Percentiles rank a stretch among this genome's conserved stretches.
Evolutionary conservation across 306 rosid genomes (phyloP).

Genomic region (Acmispon strigosus): DNA sequence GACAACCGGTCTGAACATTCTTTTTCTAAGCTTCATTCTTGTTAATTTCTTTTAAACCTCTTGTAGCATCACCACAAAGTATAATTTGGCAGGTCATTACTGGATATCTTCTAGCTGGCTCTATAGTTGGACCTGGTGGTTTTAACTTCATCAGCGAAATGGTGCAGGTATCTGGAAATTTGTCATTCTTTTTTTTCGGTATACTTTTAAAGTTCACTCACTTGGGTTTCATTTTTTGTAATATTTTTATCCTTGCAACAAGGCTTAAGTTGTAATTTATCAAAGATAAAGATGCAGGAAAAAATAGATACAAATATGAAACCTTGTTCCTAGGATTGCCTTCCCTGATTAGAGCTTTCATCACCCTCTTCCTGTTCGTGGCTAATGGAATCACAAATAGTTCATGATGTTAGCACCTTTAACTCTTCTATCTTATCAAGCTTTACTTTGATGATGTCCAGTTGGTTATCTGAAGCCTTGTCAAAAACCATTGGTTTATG

Average conservation of each 20-base stretch:
- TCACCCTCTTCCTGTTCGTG: slow-evolving; percentile 3
- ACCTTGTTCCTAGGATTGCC: not conserved
- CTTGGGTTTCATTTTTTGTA: not conserved
- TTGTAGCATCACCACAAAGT: slow-evolving; percentile 6
- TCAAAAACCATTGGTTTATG: not conserved
- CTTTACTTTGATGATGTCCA: not conserved
- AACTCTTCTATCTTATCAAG: not conserved
- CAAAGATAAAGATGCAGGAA: not conserved
- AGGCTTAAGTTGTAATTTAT: not conserved
- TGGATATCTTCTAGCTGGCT: slow-evolving; percentile 95
- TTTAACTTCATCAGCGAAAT: slow-evolving; percentile 92
- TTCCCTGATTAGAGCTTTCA: not conserved
- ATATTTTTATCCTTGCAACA: not conserved
- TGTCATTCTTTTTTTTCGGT: not conserved
- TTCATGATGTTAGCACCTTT: not conserved
- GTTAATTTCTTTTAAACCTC: slow-evolving; percentile 9
- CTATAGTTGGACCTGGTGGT: slow-evolving; percentile 94
- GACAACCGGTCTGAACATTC: slow-evolving; percentile 82
- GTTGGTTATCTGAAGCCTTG: not conserved
- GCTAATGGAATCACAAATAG: not conserved
- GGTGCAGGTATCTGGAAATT: slow-evolving; percentile 73
- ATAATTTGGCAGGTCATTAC: slow-evolving; percentile 67
- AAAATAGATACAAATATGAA: not conserved
- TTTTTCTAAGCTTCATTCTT: slow-evolving; percentile 17
- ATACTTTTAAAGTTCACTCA: not conserved